A percentile compares a stretch with the other conserved stretches of the same genome.
Conservation (phyloP, 495 filamentous ascomycete genomes). For the Penicillium verhagenii region DNA sequence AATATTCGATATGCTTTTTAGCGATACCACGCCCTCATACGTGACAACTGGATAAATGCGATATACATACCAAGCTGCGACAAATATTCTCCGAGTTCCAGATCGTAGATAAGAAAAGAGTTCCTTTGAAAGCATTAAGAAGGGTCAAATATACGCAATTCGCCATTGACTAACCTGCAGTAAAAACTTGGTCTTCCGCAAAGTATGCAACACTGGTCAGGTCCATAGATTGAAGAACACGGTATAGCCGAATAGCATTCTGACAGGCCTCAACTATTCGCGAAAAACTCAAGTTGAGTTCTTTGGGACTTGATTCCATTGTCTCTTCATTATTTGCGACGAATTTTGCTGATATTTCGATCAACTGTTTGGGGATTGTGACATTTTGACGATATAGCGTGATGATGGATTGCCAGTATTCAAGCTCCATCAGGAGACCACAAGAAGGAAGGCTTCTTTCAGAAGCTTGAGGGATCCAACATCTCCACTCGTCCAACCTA, state of each 20-base stretch:
- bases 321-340: background rate
- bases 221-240: background rate
- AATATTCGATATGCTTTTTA: too few species aligned
- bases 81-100: background rate
- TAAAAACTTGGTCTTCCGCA: background rate
- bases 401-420: constrained; percentile 5
- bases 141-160: background rate
- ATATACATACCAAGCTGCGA: background rate
- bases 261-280: background rate
- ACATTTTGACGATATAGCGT: background rate
- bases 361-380: background rate
- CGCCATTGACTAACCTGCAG: background rate
- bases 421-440: constrained; percentile 1
- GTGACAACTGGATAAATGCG: too few species aligned
- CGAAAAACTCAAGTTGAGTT: background rate
- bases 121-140: background rate
- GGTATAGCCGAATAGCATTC: background rate
- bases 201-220: background rate
- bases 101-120: background rate
- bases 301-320: background rate
- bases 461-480: background rate
- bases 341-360: background rate
- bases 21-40: too few species aligned
- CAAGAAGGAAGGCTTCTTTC: background rate
- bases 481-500: background rate